These are phyloP conservation scores for Calonectria crousiana DNA, from an alignment of 2,329 filamentous ascomycete species.

Conservation along the genomic window DNA sequence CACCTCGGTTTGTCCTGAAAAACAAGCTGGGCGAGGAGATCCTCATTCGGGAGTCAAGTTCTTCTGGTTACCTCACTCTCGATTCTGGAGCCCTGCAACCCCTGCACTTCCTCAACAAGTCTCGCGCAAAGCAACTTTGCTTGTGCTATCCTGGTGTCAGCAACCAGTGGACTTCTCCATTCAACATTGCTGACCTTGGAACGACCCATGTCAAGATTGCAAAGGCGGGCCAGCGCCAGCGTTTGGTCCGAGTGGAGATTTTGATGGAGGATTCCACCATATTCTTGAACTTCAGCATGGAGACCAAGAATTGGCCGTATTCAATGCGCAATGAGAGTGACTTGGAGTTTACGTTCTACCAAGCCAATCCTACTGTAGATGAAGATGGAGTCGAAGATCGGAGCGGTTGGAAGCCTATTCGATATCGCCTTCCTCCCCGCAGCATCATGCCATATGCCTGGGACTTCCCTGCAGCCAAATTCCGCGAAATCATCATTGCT, in stretches of 20 bases:
- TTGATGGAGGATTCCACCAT: slow-evolving; percentile 94
- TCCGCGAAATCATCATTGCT: slow-evolving; percentile 87
- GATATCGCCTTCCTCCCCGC: slow-evolving; percentile 90
- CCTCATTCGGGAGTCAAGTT: slow-evolving; percentile 90
- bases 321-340: slow-evolving; percentile 99
- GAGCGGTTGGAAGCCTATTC: slow-evolving; percentile 91
- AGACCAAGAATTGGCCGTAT: slow-evolving; percentile 97
- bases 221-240: slow-evolving; percentile 89
- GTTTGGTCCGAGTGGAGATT: slow-evolving; percentile 87
- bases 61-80: slow-evolving; percentile 84
- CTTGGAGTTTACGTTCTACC: slow-evolving; percentile 95
- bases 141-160: slow-evolving; percentile 94
- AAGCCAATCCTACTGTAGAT: slow-evolving; percentile 91
- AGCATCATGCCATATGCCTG: slow-evolving; percentile 99
- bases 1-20: slow-evolving; percentile 92
- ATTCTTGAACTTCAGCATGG: slow-evolving; percentile 89
- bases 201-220: slow-evolving; percentile 94
- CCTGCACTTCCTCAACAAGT: slow-evolving; percentile 89
- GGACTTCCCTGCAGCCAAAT: slow-evolving; percentile 98
- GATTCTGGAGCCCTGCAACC: slow-evolving; percentile 85
- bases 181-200: slow-evolving; percentile 96
- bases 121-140: slow-evolving; percentile 87
- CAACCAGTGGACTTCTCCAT: slow-evolving; percentile 97
- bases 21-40: slow-evolving; percentile 93
- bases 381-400: slow-evolving; percentile 88